Evolutionary conservation across 1,139 yeast genomes (phyloP).

Genomic region (Meyerozyma sp.): DNA sequence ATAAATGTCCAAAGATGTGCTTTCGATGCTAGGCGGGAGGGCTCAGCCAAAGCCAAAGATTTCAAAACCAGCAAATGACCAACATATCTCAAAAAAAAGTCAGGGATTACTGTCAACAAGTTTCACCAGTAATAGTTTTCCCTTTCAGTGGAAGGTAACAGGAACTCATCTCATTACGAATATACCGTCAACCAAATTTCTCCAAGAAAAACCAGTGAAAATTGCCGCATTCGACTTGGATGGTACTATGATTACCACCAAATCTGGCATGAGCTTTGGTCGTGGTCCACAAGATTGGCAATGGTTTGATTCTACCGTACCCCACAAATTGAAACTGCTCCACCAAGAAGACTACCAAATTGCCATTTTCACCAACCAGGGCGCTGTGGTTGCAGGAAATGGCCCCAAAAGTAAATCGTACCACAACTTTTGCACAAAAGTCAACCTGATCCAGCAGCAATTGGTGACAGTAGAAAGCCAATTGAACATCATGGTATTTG

Average conservation of each 20-base stretch:
- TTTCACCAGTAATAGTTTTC: neutral
- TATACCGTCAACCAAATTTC: constrained; percentile 15
- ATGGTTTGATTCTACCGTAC: constrained; percentile 42
- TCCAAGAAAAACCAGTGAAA: constrained; percentile 15
- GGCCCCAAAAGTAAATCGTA: constrained; percentile 46
- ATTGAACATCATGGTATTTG: constrained; percentile 49
- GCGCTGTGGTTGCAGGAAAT: constrained; percentile 43
- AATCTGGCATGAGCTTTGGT: constrained; percentile 52
- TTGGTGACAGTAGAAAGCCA: constrained; percentile 15
- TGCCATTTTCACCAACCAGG: constrained; percentile 85
- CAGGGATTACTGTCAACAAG: neutral
- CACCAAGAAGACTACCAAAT: constrained; percentile 29
- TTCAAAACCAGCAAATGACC: constrained; percentile 3
- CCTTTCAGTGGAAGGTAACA: constrained; percentile 20
- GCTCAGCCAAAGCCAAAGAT: constrained; percentile 4
- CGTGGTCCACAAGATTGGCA: constrained; percentile 63
- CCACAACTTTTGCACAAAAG: constrained; percentile 37
- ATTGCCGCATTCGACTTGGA: constrained; percentile 77
- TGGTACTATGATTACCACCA: constrained; percentile 60
- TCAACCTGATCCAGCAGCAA: constrained; percentile 31
- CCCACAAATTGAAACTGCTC: constrained; percentile 20
- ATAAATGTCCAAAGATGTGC: neutral
- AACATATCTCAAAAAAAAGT: neutral
- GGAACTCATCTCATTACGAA: constrained; percentile 34
- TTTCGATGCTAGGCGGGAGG: neutral